phyloP scores from a whole-genome alignment of 2,329 filamentous ascomycete species.

The Dothidotthia symphoricarpi region DNA sequence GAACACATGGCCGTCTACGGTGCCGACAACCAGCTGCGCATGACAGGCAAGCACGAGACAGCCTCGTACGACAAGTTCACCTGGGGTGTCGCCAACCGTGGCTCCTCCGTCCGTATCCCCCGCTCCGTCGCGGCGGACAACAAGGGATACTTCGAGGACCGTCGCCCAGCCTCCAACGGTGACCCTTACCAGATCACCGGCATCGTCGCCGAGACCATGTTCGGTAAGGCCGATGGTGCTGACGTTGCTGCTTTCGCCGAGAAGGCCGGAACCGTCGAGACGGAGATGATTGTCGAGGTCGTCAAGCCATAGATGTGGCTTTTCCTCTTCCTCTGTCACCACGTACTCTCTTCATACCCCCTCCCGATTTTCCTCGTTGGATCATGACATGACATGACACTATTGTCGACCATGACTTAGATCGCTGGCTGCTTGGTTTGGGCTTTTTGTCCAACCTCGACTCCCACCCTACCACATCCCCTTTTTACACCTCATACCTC shows the following conservation, averaged over 20 bases:
- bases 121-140: conserved; percentile 80
- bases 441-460: conserved; percentile 1
- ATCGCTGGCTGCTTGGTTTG: conserved; percentile 2
- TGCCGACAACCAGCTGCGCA: conserved; percentile 90
- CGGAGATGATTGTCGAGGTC: conserved; percentile 35
- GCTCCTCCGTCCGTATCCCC: conserved; percentile 89
- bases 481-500: conserved; percentile 11
- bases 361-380: background rate
- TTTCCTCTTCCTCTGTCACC: conserved; percentile 2
- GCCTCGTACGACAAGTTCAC: conserved; percentile 90
- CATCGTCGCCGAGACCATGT: conserved; percentile 72
- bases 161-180: conserved; percentile 71
- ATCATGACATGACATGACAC: background rate
- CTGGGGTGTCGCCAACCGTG: conserved; percentile 94
- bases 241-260: conserved; percentile 45
- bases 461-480: too few relatives aligned
- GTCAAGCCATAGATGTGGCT: conserved; percentile 26
- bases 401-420: background rate
- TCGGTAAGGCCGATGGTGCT: conserved; percentile 51
- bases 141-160: conserved; percentile 87
- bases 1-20: conserved; percentile 83
- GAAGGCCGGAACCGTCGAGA: conserved; percentile 35
- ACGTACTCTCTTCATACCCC: too few relatives aligned
- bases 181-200: conserved; percentile 83
- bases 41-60: conserved; percentile 93